Conservation (phyloP, 805 yeast genomes). For the Yarrowia keelungensis region DNA sequence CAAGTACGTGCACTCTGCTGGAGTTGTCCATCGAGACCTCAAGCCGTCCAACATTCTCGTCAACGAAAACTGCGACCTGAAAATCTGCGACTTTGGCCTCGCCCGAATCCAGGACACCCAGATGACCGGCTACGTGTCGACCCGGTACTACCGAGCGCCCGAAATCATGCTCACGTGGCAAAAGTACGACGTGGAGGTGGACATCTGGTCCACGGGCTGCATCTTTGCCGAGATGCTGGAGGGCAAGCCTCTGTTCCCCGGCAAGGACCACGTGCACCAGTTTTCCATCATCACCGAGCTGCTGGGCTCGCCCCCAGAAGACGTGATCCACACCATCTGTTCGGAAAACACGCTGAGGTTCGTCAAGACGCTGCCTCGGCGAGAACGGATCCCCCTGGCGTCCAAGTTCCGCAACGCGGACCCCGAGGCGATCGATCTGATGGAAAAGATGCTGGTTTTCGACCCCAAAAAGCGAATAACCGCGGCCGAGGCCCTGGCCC, state of each 20-base stretch:
- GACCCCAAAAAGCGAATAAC: constrained; percentile 94
- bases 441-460: constrained; percentile 89
- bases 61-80: constrained; percentile 89
- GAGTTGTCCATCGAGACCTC: constrained; percentile 87
- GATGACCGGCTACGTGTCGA: constrained; percentile 97
- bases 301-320: constrained; percentile 94
- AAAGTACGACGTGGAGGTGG: constrained; percentile 94
- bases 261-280: constrained; percentile 98
- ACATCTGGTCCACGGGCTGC: constrained; percentile 98
- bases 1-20: constrained; percentile 90
- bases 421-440: constrained; percentile 77
- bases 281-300: constrained; percentile 95
- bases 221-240: constrained; percentile 97
- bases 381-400: constrained; percentile 88
- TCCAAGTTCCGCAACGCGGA: constrained; percentile 76
- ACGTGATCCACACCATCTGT: constrained; percentile 94
- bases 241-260: constrained; percentile 96
- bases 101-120: constrained; percentile 98
- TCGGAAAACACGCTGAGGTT: constrained; percentile 93
- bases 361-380: constrained; percentile 89
- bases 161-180: constrained; percentile 99
- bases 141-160: constrained; percentile 96
- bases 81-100: constrained; percentile 91
- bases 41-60: constrained; percentile 75
- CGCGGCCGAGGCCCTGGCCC: constrained; percentile 87